Base-by-base conservation (phyloP, 768 basidiomycete genomes). In the Tylopilus sp. region DNA sequence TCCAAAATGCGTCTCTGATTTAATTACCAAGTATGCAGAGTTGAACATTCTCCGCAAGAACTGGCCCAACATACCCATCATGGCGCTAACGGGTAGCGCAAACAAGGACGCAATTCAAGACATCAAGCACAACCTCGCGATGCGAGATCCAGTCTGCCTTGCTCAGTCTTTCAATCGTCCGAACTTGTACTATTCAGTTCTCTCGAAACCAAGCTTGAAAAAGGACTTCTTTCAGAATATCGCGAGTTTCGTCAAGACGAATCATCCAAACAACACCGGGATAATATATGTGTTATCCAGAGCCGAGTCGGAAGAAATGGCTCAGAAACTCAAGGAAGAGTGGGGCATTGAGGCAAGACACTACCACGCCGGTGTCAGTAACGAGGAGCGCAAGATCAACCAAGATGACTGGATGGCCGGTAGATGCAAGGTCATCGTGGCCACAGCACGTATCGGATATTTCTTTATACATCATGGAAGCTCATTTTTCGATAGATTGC, bases 21-120 rank as follows among this genome's bases (percentile, higher is more conserved):
- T 44, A 49, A 33, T 23, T 15, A 39, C 26, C 51, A 53, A 95
- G 88, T 92, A 92, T 65, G 77, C 79, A 47, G 71, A 75, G 23
- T 73, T 98, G 35, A 80, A 79, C 13, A 67, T 74, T 28, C 77
- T 98, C 31, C 86, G 94, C 40, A 72, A 78, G 13, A 79, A 81
- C 15, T 98, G 82, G 71, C 89, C 91, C 0, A 68, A 77, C 7
- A 78, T 93, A 0, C 95, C 97, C 0, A 88, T 98, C 60, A 97
- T 98, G 82, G 97, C 97, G 0, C 77, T 98, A 41, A 99, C 97
- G 0, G 97, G 94, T 7, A 99, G 95, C 1, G 97, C 95, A 4
- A 92, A 91, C 62, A 73, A 78, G 36, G 76, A 83, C 47, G 86
- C 87, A 1, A 78, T 88, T 40, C 75, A 81, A 20, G 94, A 98